A percentile compares a stretch with the other conserved stretches of the same genome.
Evolutionary conservation across 2,329 filamentous ascomycete species (phyloP).

Genomic region (Penicillium sp.): DNA sequence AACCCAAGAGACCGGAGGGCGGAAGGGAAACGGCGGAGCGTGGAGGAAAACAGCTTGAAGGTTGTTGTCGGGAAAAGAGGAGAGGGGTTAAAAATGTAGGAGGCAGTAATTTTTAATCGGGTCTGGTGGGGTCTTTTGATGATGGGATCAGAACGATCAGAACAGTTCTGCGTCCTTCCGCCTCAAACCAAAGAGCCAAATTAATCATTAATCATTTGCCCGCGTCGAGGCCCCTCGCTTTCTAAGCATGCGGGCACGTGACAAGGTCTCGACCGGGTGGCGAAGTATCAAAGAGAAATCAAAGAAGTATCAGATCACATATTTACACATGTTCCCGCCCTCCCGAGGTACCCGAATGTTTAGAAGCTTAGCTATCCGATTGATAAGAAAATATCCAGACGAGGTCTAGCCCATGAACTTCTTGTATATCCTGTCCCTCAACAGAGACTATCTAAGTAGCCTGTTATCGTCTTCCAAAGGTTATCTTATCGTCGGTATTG

Average conservation of each 20-base stretch:
- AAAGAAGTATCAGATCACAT: slow-evolving; percentile 3
- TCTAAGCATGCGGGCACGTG: slow-evolving; percentile 30
- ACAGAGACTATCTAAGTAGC: neutral
- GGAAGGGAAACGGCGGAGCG: slow-evolving; percentile 69
- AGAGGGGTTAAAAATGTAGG: slow-evolving; percentile 20
- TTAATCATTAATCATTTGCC: slow-evolving; percentile 30
- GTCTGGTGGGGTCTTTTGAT: slow-evolving; percentile 26
- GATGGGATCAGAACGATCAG: slow-evolving; percentile 24
- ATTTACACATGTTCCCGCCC: neutral
- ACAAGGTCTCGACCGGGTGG: slow-evolving; percentile 22
- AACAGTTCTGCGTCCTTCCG: slow-evolving; percentile 21
- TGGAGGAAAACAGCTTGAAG: slow-evolving; percentile 93
- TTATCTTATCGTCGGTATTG: slow-evolving; percentile 7
- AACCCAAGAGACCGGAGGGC: slow-evolving; percentile 75
- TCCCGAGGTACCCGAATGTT: slow-evolving; percentile 1
- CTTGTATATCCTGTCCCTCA: neutral
- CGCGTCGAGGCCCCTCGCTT: slow-evolving; percentile 32
- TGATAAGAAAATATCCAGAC: neutral
- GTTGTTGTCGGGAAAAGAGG: slow-evolving; percentile 41
- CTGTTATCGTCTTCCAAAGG: neutral
- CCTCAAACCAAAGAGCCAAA: neutral
- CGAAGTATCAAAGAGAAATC: slow-evolving; percentile 7
- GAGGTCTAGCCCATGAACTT: neutral
- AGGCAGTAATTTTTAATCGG: slow-evolving; percentile 17
- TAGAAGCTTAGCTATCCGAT: neutral